Percentiles rank a stretch among this genome's conserved stretches.
Conservation (phyloP, 2,329 filamentous ascomycete genomes). For the Monosporascus ibericus region DNA sequence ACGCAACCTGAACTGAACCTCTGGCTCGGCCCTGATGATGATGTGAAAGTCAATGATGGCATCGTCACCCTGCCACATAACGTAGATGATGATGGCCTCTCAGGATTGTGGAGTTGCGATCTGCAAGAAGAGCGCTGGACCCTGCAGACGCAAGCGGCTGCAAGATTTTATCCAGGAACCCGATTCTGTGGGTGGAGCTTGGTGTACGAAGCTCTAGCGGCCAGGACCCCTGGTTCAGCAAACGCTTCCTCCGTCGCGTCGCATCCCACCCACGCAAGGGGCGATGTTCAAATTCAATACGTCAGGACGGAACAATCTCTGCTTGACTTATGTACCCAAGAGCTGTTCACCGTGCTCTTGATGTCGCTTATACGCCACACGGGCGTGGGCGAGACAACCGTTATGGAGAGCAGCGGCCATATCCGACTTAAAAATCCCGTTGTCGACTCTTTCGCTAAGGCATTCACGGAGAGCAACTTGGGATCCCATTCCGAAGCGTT, state of each 20-base stretch:
- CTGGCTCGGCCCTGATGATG: constrained; percentile 7
- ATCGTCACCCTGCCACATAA: neutral
- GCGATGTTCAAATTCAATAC: neutral
- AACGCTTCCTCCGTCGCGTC: no score
- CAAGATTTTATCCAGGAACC: neutral
- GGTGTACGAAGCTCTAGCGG: neutral
- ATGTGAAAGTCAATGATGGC: neutral
- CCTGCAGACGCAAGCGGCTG: no score
- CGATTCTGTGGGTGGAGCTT: neutral
- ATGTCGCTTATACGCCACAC: neutral
- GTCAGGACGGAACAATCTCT: constrained; percentile 2
- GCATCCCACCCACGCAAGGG: no score
- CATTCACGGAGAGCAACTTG: constrained; percentile 7
- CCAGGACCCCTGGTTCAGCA: neutral
- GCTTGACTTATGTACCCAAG: constrained; percentile 9
- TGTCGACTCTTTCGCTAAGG: constrained; percentile 1
- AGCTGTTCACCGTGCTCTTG: constrained; percentile 5
- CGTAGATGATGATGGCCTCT: neutral
- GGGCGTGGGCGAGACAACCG: neutral
- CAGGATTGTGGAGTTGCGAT: neutral
- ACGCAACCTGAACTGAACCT: constrained; percentile 7
- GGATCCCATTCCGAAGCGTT: constrained; percentile 6
- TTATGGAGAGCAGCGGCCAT: neutral
- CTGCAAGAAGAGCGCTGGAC: neutral
- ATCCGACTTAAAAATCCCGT: neutral